These are phyloP conservation scores for Mentha longifolia DNA, from an alignment of 257 asterid species.

Conservation along the genomic window DNA sequence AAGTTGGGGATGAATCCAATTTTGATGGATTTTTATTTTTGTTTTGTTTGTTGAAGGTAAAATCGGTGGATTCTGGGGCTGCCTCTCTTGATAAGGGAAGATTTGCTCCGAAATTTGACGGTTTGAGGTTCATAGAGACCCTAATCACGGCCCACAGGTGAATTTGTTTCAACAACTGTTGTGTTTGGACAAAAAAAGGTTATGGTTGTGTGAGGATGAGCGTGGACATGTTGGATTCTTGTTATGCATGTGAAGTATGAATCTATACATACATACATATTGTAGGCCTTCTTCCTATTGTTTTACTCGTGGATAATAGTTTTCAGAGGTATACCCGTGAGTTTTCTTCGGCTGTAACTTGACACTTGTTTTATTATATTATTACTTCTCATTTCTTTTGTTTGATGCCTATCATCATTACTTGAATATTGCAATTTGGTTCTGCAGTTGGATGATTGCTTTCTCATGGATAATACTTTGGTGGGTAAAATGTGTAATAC, in stretches of 20 bases:
- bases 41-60: slow-evolving; percentile 32
- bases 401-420: neutral
- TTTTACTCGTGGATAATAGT: neutral
- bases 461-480: too few relatives aligned
- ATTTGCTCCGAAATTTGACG: slow-evolving; percentile 58
- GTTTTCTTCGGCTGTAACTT: neutral
- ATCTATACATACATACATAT: neutral
- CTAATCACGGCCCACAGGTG: slow-evolving; percentile 65
- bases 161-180: slow-evolving; percentile 1
- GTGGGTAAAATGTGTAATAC: too few relatives aligned
- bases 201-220: slow-evolving; percentile 15
- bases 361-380: neutral
- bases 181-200: slow-evolving; percentile 17
- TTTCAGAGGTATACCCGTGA: neutral
- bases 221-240: neutral
- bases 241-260: neutral
- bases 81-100: slow-evolving; percentile 33
- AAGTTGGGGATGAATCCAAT: neutral
- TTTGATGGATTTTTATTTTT: neutral
- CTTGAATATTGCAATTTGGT: neutral
- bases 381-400: neutral
- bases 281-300: neutral
- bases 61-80: slow-evolving; percentile 21
- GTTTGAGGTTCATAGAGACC: slow-evolving; percentile 68
- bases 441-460: neutral